Evolutionary conservation across 371 early-diverging fungal genomes (phyloP).

Genomic region (Mortierella sp.): DNA sequence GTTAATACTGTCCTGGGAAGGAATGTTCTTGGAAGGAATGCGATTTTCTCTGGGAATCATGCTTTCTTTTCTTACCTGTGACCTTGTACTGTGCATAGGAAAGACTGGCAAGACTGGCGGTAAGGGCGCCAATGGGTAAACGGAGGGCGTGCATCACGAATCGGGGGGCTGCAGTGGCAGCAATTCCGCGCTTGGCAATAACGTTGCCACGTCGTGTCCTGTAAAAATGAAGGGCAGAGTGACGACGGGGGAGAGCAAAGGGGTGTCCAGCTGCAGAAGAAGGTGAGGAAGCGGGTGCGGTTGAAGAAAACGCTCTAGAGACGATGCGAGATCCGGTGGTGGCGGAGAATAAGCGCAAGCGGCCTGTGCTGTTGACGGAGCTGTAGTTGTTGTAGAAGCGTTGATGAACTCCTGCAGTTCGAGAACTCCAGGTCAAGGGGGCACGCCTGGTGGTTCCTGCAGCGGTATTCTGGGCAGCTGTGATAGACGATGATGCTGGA

Average conservation of each 20-base stretch:
- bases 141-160: constrained; percentile 62
- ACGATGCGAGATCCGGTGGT: constrained; percentile 43
- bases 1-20: neutral
- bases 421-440: neutral
- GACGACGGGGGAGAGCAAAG: constrained; percentile 50
- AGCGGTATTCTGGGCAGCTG: neutral
- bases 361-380: constrained; percentile 6
- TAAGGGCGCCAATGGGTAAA: constrained; percentile 71
- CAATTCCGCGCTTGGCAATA: constrained; percentile 50
- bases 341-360: constrained; percentile 22
- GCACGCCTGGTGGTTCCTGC: constrained; percentile 9
- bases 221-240: constrained; percentile 41
- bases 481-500: neutral
- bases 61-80: constrained; percentile 68
- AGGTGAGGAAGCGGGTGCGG: neutral
- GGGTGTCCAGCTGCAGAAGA: constrained; percentile 14
- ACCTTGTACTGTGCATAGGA: constrained; percentile 70
- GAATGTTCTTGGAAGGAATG: neutral
- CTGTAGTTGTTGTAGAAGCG: constrained; percentile 18
- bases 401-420: constrained; percentile 20
- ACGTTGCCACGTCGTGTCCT: constrained; percentile 27
- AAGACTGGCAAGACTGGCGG: constrained; percentile 60
- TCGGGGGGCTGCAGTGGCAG: constrained; percentile 58
- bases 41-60: neutral
- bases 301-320: constrained; percentile 44